Base-by-base conservation (phyloP, 2,329 filamentous ascomycete genomes). In the Beauveria asiatica region DNA sequence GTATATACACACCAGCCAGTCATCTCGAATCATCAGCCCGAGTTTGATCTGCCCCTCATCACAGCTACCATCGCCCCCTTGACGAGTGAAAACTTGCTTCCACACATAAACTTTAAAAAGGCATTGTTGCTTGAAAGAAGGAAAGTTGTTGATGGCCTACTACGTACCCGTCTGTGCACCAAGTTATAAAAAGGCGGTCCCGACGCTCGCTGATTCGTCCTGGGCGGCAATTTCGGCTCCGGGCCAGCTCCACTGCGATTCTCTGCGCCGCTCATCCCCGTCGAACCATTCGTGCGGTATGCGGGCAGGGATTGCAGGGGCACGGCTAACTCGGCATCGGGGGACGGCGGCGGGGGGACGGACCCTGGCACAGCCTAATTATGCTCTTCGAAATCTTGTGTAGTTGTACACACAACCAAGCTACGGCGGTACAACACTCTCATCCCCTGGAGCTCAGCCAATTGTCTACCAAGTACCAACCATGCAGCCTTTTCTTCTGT, bases 271-370 rank as follows among this genome's bases (percentile, higher is more conserved):
- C 21, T 2, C 33, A 17, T 23, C 8, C 25, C 25, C 11, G 50
- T 21, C n/a, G 33, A 44, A 30, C 41, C 27, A 13, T 21, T 30
- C 8, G 41, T 45, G 39, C 45, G 8, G 30, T 11, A 33, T 33
- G 30, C 30, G 30, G 30, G 30, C 30, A 33, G 10, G 30, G 11
- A 33, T 13, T 11, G 30, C 30, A 21, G 56, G 55, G 33, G 33
- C 37, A 42, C 56, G 56, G 56, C 56, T 50, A 58, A 58, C 33
- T 50, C 56, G 56, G 56, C 56, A 58, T 44, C 56, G 33, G 17
- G 56, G 46, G 25, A 9, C 21, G 23, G 10, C 10, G 39, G n/a
- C n/a, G 39, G 52, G 23, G 21, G 6, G 7, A 27, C n/a, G n/a
- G n/a, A 3, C 25, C 11, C 41, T 19, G 4, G 53, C 41, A 46